A percentile compares a stretch with the other conserved stretches of the same genome.
Conservation (phyloP, 306 rosid species). For the peach (Prunus persica) region Prunus_persica_NCBIv2 NC_034014.1:7109501-7110000, state of each 20-base stretch:
- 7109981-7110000: not conserved
- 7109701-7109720: conserved; percentile 99
- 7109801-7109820: not conserved
- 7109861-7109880: not conserved
- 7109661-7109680: conserved; percentile 90
- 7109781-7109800: not conserved
- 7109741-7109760: conserved; percentile 82
- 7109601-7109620: conserved; percentile 88
- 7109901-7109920: not conserved
- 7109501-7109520: conserved; percentile 24
- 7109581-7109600: conserved; percentile 98
- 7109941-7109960: not conserved
- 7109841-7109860: not conserved
- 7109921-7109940: not conserved
- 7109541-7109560: conserved; percentile 94
- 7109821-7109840: not conserved
- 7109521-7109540: conserved; percentile 74
- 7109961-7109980: not conserved
- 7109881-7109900: not conserved
- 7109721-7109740: conserved; percentile 99
- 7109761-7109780: not conserved
- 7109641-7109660: conserved; percentile 94
- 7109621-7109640: conserved; percentile 93
- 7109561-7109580: conserved; percentile 98
- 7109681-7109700: conserved; percentile 95